Conservation (phyloP, 768 basidiomycete genomes). For the Leccinum obscurum region DNA sequence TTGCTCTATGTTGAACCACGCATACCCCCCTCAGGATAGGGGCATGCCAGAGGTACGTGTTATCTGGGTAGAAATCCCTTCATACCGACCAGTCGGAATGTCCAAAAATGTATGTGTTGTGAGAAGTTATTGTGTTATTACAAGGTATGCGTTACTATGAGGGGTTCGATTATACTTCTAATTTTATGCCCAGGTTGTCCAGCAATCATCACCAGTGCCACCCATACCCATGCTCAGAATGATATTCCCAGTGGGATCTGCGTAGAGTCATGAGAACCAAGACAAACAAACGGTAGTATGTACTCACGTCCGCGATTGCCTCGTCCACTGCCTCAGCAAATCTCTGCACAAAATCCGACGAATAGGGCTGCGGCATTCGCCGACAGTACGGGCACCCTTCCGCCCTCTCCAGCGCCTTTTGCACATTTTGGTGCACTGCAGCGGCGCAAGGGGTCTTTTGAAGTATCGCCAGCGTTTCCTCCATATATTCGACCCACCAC, state of each 20-base stretch:
- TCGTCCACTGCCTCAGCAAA: conserved; percentile 26
- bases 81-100: not conserved
- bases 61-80: not conserved
- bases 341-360: conserved; percentile 24
- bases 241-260: conserved; percentile 25
- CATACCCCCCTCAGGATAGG: not conserved
- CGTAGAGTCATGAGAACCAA: not conserved
- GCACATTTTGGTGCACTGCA: conserved; percentile 16
- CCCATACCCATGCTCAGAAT: conserved; percentile 6
- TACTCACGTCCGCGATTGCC: conserved; percentile 22
- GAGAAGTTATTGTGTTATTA: not conserved
- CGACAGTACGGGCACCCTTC: conserved; percentile 23
- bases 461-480: conserved; percentile 21
- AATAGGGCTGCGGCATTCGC: conserved; percentile 14
- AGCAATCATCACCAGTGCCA: not conserved
- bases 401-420: conserved; percentile 20
- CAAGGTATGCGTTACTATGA: not conserved
- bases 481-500: conserved; percentile 36
- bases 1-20: not conserved
- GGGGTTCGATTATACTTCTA: not conserved
- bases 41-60: too few species aligned
- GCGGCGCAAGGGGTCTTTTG: conserved; percentile 26
- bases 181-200: not conserved
- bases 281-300: not conserved
- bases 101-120: not conserved